Percentiles rank a stretch among this genome's conserved stretches.
These are phyloP conservation scores for Euphrasia confusa DNA, from an alignment of 257 asterid genomes.

Conservation along the genomic window DNA sequence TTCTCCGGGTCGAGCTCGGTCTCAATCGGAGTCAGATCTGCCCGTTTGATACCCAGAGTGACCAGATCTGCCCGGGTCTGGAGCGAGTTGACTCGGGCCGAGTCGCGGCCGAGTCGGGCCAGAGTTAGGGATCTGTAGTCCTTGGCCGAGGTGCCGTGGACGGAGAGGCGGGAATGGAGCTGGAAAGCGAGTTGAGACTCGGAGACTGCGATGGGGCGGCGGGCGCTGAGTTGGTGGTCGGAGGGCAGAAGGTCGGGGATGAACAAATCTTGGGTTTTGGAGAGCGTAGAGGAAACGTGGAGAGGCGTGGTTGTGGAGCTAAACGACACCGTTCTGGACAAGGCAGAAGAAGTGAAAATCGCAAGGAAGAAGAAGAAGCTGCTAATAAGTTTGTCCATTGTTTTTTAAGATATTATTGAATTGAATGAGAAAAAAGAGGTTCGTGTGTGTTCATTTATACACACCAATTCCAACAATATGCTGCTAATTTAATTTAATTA, in stretches of 20 bases:
- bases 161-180: constrained; percentile 65
- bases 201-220: constrained; percentile 21
- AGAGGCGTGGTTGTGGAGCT: constrained; percentile 34
- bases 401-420: background rate
- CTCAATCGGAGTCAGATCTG: constrained; percentile 75
- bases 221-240: constrained; percentile 36
- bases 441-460: constrained; percentile 7
- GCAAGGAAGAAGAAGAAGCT: constrained; percentile 23
- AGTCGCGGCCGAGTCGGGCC: constrained; percentile 72
- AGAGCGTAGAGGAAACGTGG: constrained; percentile 45
- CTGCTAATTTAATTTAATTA: constrained; percentile 11
- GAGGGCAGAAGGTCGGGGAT: constrained; percentile 30
- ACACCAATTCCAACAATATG: no score
- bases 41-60: constrained; percentile 34
- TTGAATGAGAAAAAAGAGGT: background rate
- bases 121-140: constrained; percentile 56
- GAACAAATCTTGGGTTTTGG: constrained; percentile 43
- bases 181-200: constrained; percentile 33
- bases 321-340: constrained; percentile 41
- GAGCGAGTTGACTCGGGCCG: constrained; percentile 60
- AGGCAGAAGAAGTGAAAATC: constrained; percentile 27
- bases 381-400: constrained; percentile 31
- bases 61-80: constrained; percentile 77
- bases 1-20: constrained; percentile 44
- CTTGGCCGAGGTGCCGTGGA: constrained; percentile 38